phyloP scores from a whole-genome alignment of 2,329 filamentous ascomycete species.

The Aspergillus caelatus region DNA sequence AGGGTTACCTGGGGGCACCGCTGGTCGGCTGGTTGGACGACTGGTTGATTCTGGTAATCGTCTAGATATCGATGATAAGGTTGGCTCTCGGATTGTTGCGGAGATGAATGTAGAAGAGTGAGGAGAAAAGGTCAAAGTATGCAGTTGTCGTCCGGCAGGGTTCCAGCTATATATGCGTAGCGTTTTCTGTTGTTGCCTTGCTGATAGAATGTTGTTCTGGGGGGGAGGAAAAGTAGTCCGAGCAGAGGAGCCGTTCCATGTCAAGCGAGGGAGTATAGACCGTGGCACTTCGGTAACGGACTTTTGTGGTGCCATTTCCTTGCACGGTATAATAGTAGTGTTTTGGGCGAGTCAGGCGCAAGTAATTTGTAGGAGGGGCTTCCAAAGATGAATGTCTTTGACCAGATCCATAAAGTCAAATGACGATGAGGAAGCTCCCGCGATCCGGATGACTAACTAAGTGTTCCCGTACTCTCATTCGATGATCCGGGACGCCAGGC shows the following conservation, averaged over 20 bases:
- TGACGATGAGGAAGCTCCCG: neutral
- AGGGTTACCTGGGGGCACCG: constrained; percentile 29
- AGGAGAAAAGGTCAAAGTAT: constrained; percentile 14
- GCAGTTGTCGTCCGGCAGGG: constrained; percentile 24
- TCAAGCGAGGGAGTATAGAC: constrained; percentile 45
- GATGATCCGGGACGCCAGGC: neutral
- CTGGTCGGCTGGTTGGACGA: constrained; percentile 14
- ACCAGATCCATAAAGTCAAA: neutral
- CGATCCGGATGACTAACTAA: neutral
- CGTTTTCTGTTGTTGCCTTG: constrained; percentile 25
- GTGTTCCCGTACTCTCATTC: neutral
- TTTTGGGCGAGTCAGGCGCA: neutral
- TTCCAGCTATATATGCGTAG: constrained; percentile 27
- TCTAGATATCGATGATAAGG: constrained; percentile 24
- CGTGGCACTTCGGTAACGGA: constrained; percentile 47
- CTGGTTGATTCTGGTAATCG: constrained; percentile 18
- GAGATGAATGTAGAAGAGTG: constrained; percentile 20
- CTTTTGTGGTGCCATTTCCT: constrained; percentile 45
- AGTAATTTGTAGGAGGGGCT: neutral
- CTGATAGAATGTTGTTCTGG: constrained; percentile 28
- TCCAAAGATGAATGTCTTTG: neutral
- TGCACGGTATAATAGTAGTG: neutral
- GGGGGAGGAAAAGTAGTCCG: constrained; percentile 33
- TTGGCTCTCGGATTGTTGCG: constrained; percentile 17
- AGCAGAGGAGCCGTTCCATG: constrained; percentile 43